Evolutionary conservation across 371 early-diverging fungal species (phyloP).

Genomic region (Apophysomyces ossiformis): DNA sequence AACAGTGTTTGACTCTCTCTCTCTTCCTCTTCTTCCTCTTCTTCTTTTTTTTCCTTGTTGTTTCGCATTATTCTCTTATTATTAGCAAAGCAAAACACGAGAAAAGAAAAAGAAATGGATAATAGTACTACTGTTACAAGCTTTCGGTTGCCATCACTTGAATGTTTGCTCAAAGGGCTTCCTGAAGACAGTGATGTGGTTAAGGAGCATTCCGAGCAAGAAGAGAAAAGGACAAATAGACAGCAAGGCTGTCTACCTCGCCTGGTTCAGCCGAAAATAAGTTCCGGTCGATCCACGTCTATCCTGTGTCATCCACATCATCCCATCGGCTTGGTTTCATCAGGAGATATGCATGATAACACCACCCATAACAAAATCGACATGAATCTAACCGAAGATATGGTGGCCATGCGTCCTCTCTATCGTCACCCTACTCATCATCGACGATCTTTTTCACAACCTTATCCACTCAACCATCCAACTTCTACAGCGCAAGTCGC

Average conservation of each 20-base stretch:
- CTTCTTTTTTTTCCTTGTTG: not conserved
- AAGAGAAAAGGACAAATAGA: not conserved
- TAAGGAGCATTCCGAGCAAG: not conserved
- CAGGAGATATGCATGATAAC: too few relatives aligned
- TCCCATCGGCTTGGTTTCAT: not conserved
- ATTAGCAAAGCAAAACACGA: too few relatives aligned
- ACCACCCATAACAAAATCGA: not conserved
- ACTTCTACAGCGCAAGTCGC: not conserved
- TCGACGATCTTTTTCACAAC: conserved; percentile 8
- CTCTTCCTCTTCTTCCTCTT: not conserved
- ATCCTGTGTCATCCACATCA: not conserved
- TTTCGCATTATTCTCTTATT: not conserved
- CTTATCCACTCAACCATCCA: not conserved
- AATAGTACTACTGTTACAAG: not conserved
- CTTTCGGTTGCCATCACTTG: not conserved
- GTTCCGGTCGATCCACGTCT: not conserved
- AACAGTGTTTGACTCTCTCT: not conserved
- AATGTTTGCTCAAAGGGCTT: not conserved
- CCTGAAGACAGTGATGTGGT: not conserved
- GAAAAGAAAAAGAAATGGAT: too few relatives aligned
- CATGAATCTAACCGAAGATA: not conserved
- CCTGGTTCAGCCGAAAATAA: not conserved
- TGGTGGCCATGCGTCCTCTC: not conserved
- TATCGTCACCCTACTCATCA: not conserved
- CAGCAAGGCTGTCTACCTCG: not conserved